Evolutionary conservation across 441 rosid species (phyloP), one percentile per base, ranked within the genome.

Genomic region (Erysimum cheiri): DNA sequence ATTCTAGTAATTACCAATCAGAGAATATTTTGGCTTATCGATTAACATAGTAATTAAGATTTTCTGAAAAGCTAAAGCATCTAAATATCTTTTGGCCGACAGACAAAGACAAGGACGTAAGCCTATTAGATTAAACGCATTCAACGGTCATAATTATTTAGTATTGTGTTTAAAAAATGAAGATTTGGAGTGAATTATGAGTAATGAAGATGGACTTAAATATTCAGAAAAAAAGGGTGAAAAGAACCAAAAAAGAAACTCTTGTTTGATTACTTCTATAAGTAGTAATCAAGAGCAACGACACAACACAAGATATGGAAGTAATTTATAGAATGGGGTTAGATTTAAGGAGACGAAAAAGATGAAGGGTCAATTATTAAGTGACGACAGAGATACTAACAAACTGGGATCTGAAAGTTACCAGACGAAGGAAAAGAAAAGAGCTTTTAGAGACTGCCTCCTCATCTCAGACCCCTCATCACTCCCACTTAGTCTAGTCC

Each of bases 401-500:
- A 82, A 75, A 72, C 81, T 77, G 81, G 32, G 71, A 81, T 69
- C 69, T 86, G 82, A 79, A 77, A 80, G 80, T 82, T 83, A 81
- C 84, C 54, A 81, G 54, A 69, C 77, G 61, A 71, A 43, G 59
- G 65, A 53, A 74, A 63, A 71, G 60, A 73, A 74, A 62, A 56
- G 46, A 28, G 74, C 67, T 69, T 74, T 71, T 41, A 53, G 80
- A 15, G 69, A 59, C 72, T 70, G 77, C 72, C 70, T 71, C 79
- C 71, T 64, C 67, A 56, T 53, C 71, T 35, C 60, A 73, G 62
- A 60, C 65, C 55, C 58, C 69, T 67, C 74, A 72, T 60, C 71
- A 77, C 69, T 67, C 61, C 64, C 64, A 70, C 69, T 67, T 44
- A 46, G 65, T 41, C 75, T 62, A 75, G 70, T 75, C 74, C 78